A percentile compares a stretch with the other conserved stretches of the same genome.
Evolutionary conservation across 1,139 yeast species (phyloP).

Genomic region (Diutina pseudorugosa): DNA sequence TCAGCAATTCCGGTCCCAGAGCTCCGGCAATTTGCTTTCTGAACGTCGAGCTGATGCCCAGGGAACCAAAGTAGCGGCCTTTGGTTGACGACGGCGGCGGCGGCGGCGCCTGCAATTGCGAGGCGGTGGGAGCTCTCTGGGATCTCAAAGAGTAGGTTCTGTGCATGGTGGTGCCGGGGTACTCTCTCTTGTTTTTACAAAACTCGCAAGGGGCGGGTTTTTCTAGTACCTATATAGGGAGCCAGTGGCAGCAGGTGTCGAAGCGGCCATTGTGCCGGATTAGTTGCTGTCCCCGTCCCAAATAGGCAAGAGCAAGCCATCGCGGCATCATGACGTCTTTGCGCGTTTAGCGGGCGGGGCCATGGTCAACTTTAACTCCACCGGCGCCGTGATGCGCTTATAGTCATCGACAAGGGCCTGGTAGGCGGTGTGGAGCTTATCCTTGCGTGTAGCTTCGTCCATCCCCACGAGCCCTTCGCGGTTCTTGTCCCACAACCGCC

Average conservation of each 20-base stretch:
- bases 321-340: not conserved
- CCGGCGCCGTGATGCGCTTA: constrained; percentile 34
- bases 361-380: constrained; percentile 13
- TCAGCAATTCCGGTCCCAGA: constrained; percentile 67
- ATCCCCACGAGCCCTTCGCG: constrained; percentile 61
- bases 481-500: constrained; percentile 63
- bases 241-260: not conserved
- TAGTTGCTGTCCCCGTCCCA: not conserved
- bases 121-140: constrained; percentile 70
- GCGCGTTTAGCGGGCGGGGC: not conserved
- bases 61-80: constrained; percentile 62
- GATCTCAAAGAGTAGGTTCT: constrained; percentile 77
- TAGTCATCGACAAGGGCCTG: constrained; percentile 60
- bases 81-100: constrained; percentile 67
- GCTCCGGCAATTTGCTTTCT: constrained; percentile 65
- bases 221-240: not conserved
- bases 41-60: constrained; percentile 52
- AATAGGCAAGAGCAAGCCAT: not conserved
- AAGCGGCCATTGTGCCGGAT: not conserved
- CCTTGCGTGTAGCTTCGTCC: constrained; percentile 48
- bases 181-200: too few species aligned
- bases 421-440: constrained; percentile 69
- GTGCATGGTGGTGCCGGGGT: constrained; percentile 40
- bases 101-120: constrained; percentile 70
- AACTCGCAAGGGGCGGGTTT: not conserved